Base-by-base conservation (phyloP, 495 filamentous ascomycete genomes). In the Lentithecium fluviatile region DNA sequence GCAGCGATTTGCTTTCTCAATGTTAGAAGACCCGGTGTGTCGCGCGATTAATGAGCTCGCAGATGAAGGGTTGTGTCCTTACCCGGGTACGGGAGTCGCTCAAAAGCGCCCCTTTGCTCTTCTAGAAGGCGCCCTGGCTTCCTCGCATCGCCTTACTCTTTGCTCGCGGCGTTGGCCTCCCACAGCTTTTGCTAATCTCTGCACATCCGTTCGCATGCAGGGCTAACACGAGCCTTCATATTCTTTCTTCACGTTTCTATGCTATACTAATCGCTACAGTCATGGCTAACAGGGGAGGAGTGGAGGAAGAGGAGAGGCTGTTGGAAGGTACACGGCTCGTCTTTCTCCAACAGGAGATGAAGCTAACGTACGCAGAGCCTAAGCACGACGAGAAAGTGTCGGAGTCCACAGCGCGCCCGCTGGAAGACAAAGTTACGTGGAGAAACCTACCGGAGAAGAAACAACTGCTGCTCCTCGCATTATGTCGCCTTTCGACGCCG, bases 401-500 rank as follows among this genome's bases (percentile, higher is more conserved):
- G 13, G 17, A 55, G 2, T 8, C 48, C 17, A 58, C 24, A 3
- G n/a, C 23, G 20, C 37, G 24, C n/a, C 13, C 21, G 2, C 23
- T 45, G 13, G 58, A 52, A 51, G 56, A 65, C 15, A 55, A 46
- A 45, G 66, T 70, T 11, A 65, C 65, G n/a, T 70, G 68, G 68
- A 52, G 29, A 34, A 65, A 49, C 49, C 74, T 91, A 0, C 88
- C 88, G 0, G 77, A 81, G 56, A 90, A 89, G 62, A 76, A 82
- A 53, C 88, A 91, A 70, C 76, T 91, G 59, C 72, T 83, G 2
- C 83, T 90, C 53, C 75, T 91, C 54, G 86, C 85, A 0, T 72
- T 88, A 54, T 83, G 87, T 12, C 79, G 88, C 43, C 72, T 90
- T 36, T 87, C 86, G 24, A 86, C 89, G 64, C 88, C 88, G 2